Conservation (phyloP, 148 eudicot species). For the Dianthus caryophyllus region DNA sequence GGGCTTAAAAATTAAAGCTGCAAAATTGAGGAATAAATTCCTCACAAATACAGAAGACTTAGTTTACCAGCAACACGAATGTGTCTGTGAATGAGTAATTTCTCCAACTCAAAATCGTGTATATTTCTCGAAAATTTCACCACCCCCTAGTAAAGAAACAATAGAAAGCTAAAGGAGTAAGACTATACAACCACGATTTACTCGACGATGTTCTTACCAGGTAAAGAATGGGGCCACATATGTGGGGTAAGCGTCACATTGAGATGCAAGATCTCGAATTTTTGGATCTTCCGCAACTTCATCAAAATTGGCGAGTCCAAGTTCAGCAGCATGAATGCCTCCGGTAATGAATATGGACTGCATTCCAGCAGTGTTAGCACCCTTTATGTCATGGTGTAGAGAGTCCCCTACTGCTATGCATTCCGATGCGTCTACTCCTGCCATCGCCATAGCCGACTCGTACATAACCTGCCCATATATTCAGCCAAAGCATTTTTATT, state of each 20-base stretch:
- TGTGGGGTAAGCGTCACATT: constrained; percentile 57
- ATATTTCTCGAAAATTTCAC: no score
- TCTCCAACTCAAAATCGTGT: neutral
- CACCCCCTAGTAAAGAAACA: neutral
- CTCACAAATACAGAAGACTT: no score
- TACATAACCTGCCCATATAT: constrained; percentile 56
- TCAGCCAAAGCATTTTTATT: neutral
- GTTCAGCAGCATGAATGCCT: constrained; percentile 84
- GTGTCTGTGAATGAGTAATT: neutral
- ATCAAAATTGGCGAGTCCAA: constrained; percentile 57
- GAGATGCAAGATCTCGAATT: constrained; percentile 54
- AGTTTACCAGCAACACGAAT: neutral
- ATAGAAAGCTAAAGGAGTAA: neutral
- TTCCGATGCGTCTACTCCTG: constrained; percentile 63
- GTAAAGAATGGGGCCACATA: constrained; percentile 66
- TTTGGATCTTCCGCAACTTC: constrained; percentile 50
- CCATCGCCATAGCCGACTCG: constrained; percentile 71
- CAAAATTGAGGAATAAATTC: no score
- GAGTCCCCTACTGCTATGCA: constrained; percentile 95
- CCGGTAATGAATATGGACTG: constrained; percentile 63
- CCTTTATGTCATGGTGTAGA: constrained; percentile 87
- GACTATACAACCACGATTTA: no score
- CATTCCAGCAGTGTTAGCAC: constrained; percentile 75
- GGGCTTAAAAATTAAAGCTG: no score
- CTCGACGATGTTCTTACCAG: constrained; percentile 35